These are phyloP conservation scores for Mycena vitilis DNA, from an alignment of 768 basidiomycete species.

Conservation along the genomic window DNA sequence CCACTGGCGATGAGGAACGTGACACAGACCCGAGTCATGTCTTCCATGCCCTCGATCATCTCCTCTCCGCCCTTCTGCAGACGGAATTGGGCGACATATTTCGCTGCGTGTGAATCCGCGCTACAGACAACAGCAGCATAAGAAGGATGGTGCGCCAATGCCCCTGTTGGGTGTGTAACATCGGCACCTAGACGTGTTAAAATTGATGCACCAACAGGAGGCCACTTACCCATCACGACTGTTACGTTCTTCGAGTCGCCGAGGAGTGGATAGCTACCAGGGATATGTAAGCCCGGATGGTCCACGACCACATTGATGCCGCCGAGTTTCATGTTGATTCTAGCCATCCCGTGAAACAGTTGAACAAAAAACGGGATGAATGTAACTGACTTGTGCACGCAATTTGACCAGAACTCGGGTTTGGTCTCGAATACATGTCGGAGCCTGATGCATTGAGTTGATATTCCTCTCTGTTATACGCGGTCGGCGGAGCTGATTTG, in stretches of 20 bases:
- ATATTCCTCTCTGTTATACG: neutral
- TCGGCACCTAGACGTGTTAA: constrained; percentile 77
- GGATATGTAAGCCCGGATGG: constrained; percentile 44
- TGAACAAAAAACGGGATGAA: neutral
- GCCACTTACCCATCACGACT: constrained; percentile 51
- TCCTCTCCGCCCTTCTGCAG: constrained; percentile 71
- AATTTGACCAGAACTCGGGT: neutral
- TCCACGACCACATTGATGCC: constrained; percentile 85
- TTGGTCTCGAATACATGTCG: neutral
- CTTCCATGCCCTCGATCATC: constrained; percentile 77
- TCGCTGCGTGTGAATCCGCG: constrained; percentile 77
- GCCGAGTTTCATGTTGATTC: constrained; percentile 67
- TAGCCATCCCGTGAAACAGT: neutral
- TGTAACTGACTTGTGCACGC: neutral
- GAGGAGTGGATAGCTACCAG: neutral
- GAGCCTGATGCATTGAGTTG: neutral
- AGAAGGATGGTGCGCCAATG: constrained; percentile 57
- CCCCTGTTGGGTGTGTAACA: constrained; percentile 19
- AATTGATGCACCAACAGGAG: constrained; percentile 66
- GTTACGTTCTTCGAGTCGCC: constrained; percentile 1
- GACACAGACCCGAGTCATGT: constrained; percentile 65
- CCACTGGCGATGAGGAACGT: constrained; percentile 27
- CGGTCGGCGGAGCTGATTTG: no score
- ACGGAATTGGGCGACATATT: constrained; percentile 75
- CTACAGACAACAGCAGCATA: constrained; percentile 84